Conservation (phyloP, 345 rosid species). For the Adansonia digitata region DNA sequence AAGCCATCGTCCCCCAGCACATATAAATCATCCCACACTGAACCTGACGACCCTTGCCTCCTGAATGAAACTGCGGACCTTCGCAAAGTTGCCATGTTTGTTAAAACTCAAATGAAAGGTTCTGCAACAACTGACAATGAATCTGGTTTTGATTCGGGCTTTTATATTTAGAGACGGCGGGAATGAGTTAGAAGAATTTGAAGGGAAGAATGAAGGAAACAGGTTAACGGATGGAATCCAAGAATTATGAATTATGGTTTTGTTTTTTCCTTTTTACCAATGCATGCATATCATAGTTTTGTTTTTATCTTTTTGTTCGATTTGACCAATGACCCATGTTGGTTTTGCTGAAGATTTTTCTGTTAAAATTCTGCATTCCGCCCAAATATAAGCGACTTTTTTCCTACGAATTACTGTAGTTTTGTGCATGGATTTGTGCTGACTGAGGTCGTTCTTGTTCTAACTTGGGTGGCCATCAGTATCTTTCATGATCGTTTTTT, state of each 20-base stretch:
- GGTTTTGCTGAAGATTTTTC: background rate
- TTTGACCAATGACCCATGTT: too few species aligned
- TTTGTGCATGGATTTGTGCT: background rate
- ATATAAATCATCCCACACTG: background rate
- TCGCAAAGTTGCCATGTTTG: background rate
- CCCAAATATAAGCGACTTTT: background rate
- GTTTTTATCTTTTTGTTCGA: too few species aligned
- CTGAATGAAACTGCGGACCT: background rate
- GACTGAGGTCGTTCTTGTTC: background rate
- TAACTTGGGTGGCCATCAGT: background rate
- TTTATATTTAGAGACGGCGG: background rate
- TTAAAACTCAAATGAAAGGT: background rate
- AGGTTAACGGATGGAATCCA: background rate
- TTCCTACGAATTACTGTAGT: too few species aligned
- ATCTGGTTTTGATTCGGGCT: background rate
- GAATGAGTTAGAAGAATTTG: background rate
- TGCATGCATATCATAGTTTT: background rate
- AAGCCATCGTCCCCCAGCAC: background rate
- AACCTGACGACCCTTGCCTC: background rate
- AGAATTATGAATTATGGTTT: background rate
- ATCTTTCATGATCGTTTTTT: background rate
- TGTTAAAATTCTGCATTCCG: background rate
- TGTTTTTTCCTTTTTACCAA: too few species aligned
- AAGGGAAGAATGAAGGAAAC: conserved; percentile 1
- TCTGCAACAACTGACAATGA: background rate